phyloP scores from a whole-genome alignment of 495 filamentous ascomycete genomes.

The Aspergillus panamensis region DNA sequence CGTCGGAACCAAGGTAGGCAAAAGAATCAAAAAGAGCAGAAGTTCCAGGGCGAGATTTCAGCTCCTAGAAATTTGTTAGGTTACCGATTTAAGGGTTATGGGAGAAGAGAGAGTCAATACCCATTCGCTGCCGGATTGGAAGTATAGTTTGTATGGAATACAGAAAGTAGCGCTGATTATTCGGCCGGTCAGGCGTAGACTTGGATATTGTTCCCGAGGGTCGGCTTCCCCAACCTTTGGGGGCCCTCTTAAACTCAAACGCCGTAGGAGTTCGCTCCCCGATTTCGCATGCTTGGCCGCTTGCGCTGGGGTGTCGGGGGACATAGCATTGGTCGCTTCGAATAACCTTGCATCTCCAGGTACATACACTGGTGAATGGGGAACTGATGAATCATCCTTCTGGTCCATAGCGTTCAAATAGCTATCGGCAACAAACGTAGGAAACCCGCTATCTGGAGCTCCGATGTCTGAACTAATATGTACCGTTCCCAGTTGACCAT shows the following conservation, averaged over 20 bases:
- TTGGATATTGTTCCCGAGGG: conserved; percentile 59
- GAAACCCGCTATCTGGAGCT: conserved; percentile 34
- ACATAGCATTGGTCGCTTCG: conserved; percentile 17
- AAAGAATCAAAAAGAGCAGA: conserved; percentile 89
- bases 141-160: conserved; percentile 71
- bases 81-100: background rate
- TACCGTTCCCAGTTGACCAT: conserved; percentile 36
- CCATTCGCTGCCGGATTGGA: conserved; percentile 68
- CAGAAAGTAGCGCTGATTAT: conserved; percentile 86
- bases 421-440: conserved; percentile 25
- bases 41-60: conserved; percentile 73
- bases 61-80: conserved; percentile 45
- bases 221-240: conserved; percentile 52
- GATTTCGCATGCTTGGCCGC: conserved; percentile 51
- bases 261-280: conserved; percentile 59
- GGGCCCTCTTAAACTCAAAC: conserved; percentile 52
- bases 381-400: conserved; percentile 20
- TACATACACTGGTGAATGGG: conserved; percentile 29
- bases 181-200: conserved; percentile 69
- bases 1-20: conserved; percentile 71
- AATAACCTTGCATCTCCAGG: conserved; percentile 25
- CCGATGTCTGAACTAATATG: conserved; percentile 34
- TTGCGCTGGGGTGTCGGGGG: conserved; percentile 41
- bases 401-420: conserved; percentile 15
- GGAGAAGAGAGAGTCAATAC: conserved; percentile 41